Base-by-base conservation (phyloP, 768 basidiomycete genomes). In the Holtermanniella nyarrowii region DNA sequence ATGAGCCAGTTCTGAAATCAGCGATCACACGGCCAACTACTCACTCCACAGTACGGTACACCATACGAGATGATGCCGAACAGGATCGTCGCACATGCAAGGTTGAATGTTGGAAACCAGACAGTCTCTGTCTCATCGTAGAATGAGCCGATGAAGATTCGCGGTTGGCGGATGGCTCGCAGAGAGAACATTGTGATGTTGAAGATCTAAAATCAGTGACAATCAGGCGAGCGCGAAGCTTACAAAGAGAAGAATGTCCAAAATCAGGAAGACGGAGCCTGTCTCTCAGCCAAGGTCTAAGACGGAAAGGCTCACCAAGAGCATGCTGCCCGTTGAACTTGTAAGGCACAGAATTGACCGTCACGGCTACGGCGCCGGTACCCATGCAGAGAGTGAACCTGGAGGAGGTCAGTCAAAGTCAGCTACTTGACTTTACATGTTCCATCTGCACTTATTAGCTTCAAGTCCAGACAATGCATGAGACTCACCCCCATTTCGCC, bases 201-300 rank as follows among this genome's bases (percentile, higher is more conserved):
- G 48, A 57, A 37, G 2, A 53, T 26, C 42, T 49, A 16, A 7
- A 37, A 16, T 7, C 16, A 16, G 7, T 16, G 16, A 16, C 31
- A 37, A 37, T 7, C 10, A 7, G 7, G 31, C 7, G 31, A 37
- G 7, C 31, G 16, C 10, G 10, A 7, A 7, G 16, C 31, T 37
- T 16, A 37, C 31, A 37, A 37, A 53, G 43, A 57, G 24, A 27
- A 53, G 23, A 10, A 57, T 53, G 41, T 57, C 49, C n/a, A 49
- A 26, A n/a, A 57, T 50, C 23, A 50, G 49, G 31, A 53, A 57
- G 40, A 55, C 44, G 43, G 42, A 47, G 27, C 53, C 53, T 54
- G 40, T 4, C 31, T 4, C n/a, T 53, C 25, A 48, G 52, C 46
- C 26, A 10, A 5, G 23, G n/a, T 21, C 7, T 14, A 5, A 7